Evolutionary conservation across 768 basidiomycete species (phyloP).

Genomic region (Russula virescens): DNA sequence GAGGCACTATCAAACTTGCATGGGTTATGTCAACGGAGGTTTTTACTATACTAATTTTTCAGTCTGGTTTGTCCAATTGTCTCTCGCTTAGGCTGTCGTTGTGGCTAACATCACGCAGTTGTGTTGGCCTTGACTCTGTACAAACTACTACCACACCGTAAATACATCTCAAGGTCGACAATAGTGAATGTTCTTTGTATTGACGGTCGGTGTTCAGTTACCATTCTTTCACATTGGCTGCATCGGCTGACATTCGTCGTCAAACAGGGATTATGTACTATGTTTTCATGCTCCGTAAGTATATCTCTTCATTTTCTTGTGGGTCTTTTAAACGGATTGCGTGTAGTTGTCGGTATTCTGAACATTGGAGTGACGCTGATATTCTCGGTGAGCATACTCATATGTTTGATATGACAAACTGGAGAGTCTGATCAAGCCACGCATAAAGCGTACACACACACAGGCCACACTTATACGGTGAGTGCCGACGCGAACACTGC

Average conservation of each 20-base stretch:
- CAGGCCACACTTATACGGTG: not conserved
- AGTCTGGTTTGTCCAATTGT: conserved; percentile 10
- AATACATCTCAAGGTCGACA: not conserved
- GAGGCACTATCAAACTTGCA: not conserved
- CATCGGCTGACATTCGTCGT: not conserved
- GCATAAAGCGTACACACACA: conserved; percentile 3
- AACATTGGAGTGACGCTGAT: too few relatives aligned
- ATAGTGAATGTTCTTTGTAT: not conserved
- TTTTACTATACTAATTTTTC: conserved; percentile 5
- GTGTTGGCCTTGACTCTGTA: too few relatives aligned
- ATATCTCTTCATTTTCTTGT: too few relatives aligned
- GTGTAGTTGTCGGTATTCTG: too few relatives aligned
- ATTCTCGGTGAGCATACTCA: too few relatives aligned
- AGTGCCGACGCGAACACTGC: not conserved
- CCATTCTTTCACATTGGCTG: too few relatives aligned
- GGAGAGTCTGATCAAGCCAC: too few relatives aligned
- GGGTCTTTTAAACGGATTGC: too few relatives aligned
- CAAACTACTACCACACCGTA: not conserved
- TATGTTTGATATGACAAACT: not conserved
- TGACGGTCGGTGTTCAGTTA: not conserved
- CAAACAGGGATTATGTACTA: too few relatives aligned
- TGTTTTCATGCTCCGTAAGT: too few relatives aligned
- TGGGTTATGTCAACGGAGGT: conserved; percentile 2
- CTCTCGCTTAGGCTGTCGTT: not conserved
- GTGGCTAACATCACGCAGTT: not conserved